Evolutionary conservation across 495 filamentous ascomycete species (phyloP), one percentile per base, ranked within the genome.

Genomic region (Collariella sp.): DNA sequence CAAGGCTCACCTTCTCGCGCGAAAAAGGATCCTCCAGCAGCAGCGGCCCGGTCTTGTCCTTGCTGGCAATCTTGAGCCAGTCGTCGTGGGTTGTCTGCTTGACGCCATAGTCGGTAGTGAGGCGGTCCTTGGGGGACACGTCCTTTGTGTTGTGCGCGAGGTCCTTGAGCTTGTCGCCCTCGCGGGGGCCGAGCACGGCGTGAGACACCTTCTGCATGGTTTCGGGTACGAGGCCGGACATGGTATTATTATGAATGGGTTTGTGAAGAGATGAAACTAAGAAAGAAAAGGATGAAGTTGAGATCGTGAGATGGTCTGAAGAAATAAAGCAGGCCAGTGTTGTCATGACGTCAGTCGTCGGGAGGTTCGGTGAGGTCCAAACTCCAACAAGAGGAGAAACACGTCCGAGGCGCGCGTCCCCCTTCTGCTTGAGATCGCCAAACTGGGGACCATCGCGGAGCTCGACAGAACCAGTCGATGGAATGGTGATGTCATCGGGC

Each of bases 1-100:
- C 52, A 24, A 19, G 22, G 46, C 69, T 50, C 50, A 88, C 86
- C 77, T 83, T 90, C 66, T 95, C 89, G 19, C 90, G 74, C 0
- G 71, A 83, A 67, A 89, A 84, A 29, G 80, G 81, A 57, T 95
- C 90, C 63, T 95, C 88, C n/a, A 95, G 66, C n/a, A 95, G 73
- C 68, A 67, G 58, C 3, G 90, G 87, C 0, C 90, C 90, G 4
- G 72, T 79, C 38, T 79, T 69, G 41, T 84, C 74, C 6, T 81
- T 70, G 46, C 70, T 83, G 26, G 63, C 75, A 7, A 84, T 76
- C 59, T 79, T 83, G 19, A 95, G 74, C 89, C 87, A 95, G 61
- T 91, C 79, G 60, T 95, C 90, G 9, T 81, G 79, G 56, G 84
- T 83, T 15, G 76, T 70, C 57, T 91, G 77, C 68, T 84, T 87